Evolutionary conservation across 176 grass and related monocot species (phyloP).

Genomic region (Pontederia crassipes): DNA sequence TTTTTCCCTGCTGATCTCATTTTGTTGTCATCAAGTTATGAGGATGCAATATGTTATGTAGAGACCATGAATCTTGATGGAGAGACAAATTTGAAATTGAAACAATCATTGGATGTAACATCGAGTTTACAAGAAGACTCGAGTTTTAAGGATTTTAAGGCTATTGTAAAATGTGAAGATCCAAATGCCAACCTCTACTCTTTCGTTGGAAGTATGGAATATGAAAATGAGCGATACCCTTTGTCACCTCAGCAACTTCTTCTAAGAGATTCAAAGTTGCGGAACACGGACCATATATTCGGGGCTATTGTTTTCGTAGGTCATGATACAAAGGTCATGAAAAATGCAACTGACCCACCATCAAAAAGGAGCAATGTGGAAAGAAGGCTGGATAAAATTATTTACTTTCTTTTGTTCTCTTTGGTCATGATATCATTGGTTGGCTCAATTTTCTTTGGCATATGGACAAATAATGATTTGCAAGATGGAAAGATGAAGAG

Average conservation of each 20-base stretch:
- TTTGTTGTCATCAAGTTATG: constrained; percentile 93
- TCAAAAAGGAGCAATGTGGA: constrained; percentile 97
- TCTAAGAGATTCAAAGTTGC: constrained; percentile 85
- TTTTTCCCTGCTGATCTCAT: constrained; percentile 96
- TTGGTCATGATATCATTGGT: constrained; percentile 59
- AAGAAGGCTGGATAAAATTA: constrained; percentile 79
- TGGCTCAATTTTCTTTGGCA: constrained; percentile 84
- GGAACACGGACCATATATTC: constrained; percentile 90
- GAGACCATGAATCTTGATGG: constrained; percentile 98
- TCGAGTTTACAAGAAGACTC: constrained; percentile 51
- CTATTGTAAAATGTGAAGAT: constrained; percentile 76
- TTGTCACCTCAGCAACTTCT: constrained; percentile 81
- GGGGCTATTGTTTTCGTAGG: constrained; percentile 90
- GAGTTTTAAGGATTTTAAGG: constrained; percentile 40
- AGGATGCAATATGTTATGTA: constrained; percentile 93
- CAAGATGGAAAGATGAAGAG: constrained; percentile 46
- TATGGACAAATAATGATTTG: constrained; percentile 71
- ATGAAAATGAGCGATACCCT: constrained; percentile 31
- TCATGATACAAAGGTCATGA: constrained; percentile 94
- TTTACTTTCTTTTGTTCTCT: constrained; percentile 67
- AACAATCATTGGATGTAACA: constrained; percentile 73
- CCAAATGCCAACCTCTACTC: constrained; percentile 94
- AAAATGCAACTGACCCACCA: constrained; percentile 85
- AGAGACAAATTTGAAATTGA: constrained; percentile 98
- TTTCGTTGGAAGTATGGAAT: constrained; percentile 85